Conservation (phyloP, 2,329 filamentous ascomycete genomes). For the Calonectria crousiana region DNA sequence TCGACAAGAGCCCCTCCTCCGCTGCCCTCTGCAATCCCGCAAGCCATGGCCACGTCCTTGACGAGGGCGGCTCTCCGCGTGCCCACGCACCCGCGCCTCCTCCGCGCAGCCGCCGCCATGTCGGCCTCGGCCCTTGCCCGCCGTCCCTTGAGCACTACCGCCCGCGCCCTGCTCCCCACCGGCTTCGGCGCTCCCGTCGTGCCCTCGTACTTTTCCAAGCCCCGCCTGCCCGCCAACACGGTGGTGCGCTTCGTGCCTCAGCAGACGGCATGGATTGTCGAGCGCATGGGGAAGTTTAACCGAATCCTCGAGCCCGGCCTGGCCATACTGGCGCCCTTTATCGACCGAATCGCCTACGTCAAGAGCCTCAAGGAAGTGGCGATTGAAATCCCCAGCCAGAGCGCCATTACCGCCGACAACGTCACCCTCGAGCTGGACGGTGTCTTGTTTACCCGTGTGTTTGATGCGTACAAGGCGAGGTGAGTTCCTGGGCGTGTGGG, state of each 20-base stretch:
- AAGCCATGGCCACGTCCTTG: conserved; percentile 47
- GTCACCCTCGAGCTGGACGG: conserved; percentile 97
- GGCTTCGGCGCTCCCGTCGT: conserved; percentile 51
- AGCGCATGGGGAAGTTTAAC: conserved; percentile 99
- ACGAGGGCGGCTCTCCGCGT: conserved; percentile 46
- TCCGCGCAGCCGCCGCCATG: conserved; percentile 32
- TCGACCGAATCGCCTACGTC: conserved; percentile 97
- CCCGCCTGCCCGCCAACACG: conserved; percentile 88
- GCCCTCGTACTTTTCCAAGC: conserved; percentile 84
- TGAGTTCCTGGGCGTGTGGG: conserved; percentile 53
- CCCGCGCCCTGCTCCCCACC: conserved; percentile 49
- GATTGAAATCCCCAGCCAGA: conserved; percentile 97
- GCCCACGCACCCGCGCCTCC: conserved; percentile 37
- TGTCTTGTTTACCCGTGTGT: conserved; percentile 94
- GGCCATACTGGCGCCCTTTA: conserved; percentile 87
- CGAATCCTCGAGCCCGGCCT: conserved; percentile 93
- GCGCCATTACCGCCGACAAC: conserved; percentile 98
- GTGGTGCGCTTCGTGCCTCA: conserved; percentile 98
- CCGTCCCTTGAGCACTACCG: conserved; percentile 48
- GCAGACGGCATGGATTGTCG: conserved; percentile 99
- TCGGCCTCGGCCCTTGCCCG: conserved; percentile 34
- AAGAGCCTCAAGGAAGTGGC: conserved; percentile 97
- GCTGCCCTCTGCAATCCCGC: conserved; percentile 2
- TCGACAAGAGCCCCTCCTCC: conserved; percentile 13
- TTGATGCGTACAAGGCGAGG: conserved; percentile 98